Evolutionary conservation across 2,329 filamentous ascomycete species (phyloP), one percentile per base, ranked within the genome.

Genomic region (Diaporthe longicolla): DNA sequence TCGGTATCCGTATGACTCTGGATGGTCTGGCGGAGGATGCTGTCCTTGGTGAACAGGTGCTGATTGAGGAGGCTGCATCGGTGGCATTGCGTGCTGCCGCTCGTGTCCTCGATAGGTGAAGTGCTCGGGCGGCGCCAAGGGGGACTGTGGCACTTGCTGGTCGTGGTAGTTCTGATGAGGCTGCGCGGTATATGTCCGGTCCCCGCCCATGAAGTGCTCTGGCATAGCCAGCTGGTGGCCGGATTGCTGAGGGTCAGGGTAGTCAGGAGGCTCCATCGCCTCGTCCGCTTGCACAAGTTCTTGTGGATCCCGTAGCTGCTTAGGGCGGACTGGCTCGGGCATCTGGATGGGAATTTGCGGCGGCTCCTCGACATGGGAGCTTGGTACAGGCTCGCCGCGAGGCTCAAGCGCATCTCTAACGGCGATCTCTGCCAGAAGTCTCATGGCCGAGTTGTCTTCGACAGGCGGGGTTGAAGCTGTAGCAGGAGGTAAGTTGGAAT

Each of bases 401-500:
- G 19, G 4, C n/a, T 50, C 40, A 35, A 59, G 17, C 17, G 35
- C 50, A 17, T 50, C 50, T 35, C 24, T 48, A 19, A 69, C 40
- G 21, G 68, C 74, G 21, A 74, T 17, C 6, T 75, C 74, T 24
- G 74, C 72, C 55, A 75, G 26, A 52, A 74, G n/a, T 11, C 58
- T 61, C 52, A 63, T 65, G 6, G 68, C 73, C 11, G 63, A 45
- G 21, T 29, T 19, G 50, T 75, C 63, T 26, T 74, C 68, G 45
- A 35, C 40, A 57, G 75, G 57, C 19, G 74, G 72, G 19, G 77
- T 77, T 45, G 76, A 68, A 35, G 76, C 29, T 24, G 70, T 68
- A n/a, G 74, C 71, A 17, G 79, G 77, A 10, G 78, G 75, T 9
- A 83, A 75, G 13, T 81, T 78, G n/a, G 78, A 78, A 55, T 79